A percentile compares a stretch with the other conserved stretches of the same genome.
These are phyloP conservation scores for Trichoderma citrinoviride DNA, from an alignment of 2,329 filamentous ascomycete species.

Conservation along the genomic window DNA sequence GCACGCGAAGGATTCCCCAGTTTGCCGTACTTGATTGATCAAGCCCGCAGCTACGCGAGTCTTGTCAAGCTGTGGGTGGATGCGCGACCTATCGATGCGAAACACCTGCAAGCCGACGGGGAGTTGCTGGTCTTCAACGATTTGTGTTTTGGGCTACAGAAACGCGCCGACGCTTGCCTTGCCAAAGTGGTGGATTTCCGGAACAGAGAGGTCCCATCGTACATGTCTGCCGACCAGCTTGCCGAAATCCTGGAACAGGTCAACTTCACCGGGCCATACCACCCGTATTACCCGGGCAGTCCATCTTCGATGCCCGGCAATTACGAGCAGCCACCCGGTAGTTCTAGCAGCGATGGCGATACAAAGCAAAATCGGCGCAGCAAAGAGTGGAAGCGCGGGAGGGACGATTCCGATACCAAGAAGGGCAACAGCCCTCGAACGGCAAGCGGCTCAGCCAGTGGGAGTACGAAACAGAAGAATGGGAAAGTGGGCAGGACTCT, in stretches of 20 bases:
- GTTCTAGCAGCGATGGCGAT: conserved; percentile 49
- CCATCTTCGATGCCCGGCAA: conserved; percentile 31
- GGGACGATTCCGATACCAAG: conserved; percentile 30
- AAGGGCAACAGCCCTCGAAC: conserved; percentile 32
- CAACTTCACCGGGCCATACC: conserved; percentile 37
- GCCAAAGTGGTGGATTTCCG: conserved; percentile 48
- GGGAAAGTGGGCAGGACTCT: conserved; percentile 44
- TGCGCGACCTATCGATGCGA: conserved; percentile 42
- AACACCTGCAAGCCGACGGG: conserved; percentile 39
- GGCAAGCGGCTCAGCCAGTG: conserved; percentile 29
- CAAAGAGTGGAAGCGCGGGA: conserved; percentile 34
- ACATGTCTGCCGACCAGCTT: conserved; percentile 38
- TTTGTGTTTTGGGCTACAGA: conserved; percentile 50
- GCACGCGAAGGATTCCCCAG: conserved; percentile 91
- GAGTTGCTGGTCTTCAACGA: conserved; percentile 54
- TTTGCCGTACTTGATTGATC: conserved; percentile 88
- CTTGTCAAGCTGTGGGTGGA: conserved; percentile 80
- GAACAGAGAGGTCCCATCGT: conserved; percentile 35
- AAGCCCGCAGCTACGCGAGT: conserved; percentile 78
- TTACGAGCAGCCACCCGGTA: conserved; percentile 44
- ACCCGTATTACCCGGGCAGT: conserved; percentile 29
- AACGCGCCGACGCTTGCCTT: conserved; percentile 51
- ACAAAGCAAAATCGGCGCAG: conserved; percentile 30
- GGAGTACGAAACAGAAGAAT: conserved; percentile 38
- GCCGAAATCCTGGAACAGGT: conserved; percentile 50